Evolutionary conservation across 2,329 filamentous ascomycete species (phyloP).

Genomic region (Colletotrichum tanaceti): DNA sequence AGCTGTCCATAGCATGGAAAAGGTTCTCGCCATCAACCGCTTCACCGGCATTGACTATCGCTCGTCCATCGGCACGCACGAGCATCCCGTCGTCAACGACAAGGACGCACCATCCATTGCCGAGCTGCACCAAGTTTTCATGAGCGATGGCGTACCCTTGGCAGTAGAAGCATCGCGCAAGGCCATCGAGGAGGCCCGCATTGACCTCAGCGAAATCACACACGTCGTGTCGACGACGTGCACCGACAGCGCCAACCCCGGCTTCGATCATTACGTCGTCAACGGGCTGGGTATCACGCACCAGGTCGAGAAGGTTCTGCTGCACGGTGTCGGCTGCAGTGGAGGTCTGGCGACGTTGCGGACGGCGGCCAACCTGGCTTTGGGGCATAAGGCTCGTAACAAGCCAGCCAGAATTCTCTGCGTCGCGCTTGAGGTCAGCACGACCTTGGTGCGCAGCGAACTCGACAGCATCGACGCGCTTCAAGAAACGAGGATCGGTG

Average conservation of each 20-base stretch:
- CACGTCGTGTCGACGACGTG: constrained; percentile 76
- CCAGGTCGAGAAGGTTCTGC: constrained; percentile 71
- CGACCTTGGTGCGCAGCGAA: constrained; percentile 72
- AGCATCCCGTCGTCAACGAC: constrained; percentile 71
- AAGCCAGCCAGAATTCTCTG: constrained; percentile 73
- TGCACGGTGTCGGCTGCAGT: constrained; percentile 75
- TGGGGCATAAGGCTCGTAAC: constrained; percentile 69
- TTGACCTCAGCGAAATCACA: constrained; percentile 67
- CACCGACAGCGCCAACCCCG: constrained; percentile 76
- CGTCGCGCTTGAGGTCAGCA: constrained; percentile 72
- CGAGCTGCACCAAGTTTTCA: constrained; percentile 66
- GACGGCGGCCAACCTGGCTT: constrained; percentile 74
- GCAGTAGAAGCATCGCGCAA: constrained; percentile 66
- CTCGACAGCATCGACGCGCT: constrained; percentile 69
- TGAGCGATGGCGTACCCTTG: constrained; percentile 68
- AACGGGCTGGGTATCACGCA: constrained; percentile 68
- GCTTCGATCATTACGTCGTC: constrained; percentile 74
- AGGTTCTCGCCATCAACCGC: constrained; percentile 71
- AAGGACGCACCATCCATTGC: constrained; percentile 63
- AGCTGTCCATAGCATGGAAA: constrained; percentile 64
- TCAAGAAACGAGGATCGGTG: constrained; percentile 73
- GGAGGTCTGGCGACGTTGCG: constrained; percentile 72
- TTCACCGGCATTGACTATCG: constrained; percentile 73
- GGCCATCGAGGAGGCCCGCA: constrained; percentile 65
- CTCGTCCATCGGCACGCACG: constrained; percentile 70